phyloP scores from a whole-genome alignment of 148 eudicot genomes.

The Rhododendron williamsianum region DNA sequence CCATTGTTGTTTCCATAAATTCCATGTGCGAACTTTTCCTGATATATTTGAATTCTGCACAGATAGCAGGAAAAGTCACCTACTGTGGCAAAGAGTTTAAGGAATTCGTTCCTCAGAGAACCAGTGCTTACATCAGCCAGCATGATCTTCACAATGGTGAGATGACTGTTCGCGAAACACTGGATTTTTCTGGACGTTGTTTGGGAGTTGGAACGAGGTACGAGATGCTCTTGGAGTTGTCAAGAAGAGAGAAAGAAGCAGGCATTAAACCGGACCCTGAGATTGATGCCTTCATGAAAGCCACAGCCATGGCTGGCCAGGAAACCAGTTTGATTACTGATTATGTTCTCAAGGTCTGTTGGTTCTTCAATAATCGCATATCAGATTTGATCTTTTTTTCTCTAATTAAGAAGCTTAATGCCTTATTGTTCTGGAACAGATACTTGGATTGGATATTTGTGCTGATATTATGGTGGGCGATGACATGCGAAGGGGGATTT shows the following conservation, averaged over 20 bases:
- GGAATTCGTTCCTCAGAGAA: slow-evolving; percentile 37
- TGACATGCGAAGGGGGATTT: background rate
- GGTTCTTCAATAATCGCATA: background rate
- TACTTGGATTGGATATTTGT: background rate
- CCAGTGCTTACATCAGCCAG: slow-evolving; percentile 34
- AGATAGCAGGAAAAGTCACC: slow-evolving; percentile 30
- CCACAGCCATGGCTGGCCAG: slow-evolving; percentile 24
- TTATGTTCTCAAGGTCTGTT: slow-evolving; percentile 33
- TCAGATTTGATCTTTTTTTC: background rate
- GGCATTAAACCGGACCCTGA: slow-evolving; percentile 30
- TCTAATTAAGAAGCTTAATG: background rate
- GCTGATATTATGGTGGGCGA: background rate
- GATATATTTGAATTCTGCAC: background rate
- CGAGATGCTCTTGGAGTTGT: slow-evolving; percentile 22
- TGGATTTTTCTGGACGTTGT: slow-evolving; percentile 36
- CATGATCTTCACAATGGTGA: slow-evolving; percentile 36
- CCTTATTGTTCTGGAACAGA: background rate
- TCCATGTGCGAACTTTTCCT: background rate
- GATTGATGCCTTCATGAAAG: slow-evolving; percentile 36
- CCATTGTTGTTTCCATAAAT: background rate
- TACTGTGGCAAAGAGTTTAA: slow-evolving; percentile 32
- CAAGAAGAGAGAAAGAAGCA: slow-evolving; percentile 27
- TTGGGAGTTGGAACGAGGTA: slow-evolving; percentile 38
- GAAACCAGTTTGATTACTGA: slow-evolving; percentile 34
- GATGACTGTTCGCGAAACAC: slow-evolving; percentile 36